Evolutionary conservation across 108 stramenopile species (phyloP), one percentile per base, ranked within the genome.

Genomic region (Aurantiochytrium sp.): DNA sequence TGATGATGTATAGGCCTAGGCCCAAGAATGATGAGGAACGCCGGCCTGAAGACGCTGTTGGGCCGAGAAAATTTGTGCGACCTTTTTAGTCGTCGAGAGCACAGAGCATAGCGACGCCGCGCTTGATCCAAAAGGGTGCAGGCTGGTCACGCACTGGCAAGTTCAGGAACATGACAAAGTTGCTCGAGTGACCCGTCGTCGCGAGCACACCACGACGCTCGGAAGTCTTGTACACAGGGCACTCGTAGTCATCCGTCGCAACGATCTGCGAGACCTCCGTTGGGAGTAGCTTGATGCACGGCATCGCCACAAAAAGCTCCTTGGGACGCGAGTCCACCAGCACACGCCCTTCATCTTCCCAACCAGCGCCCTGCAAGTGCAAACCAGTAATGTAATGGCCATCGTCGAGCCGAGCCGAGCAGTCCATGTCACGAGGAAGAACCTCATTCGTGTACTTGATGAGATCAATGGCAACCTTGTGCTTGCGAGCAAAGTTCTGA

Each of bases 91-190:
- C 88, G 60, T 94, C 94, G 51, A 95, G 92, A 58, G 94, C 93
- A 4, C 93, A 93, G 5, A 95, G 93, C 94, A 95, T 94, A 43
- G 95, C 95, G 10, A 94, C 94, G n/a, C 95, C 95, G 6, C 92
- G 72, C 93, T 95, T 95, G 92, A 95, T 92, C 93, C 93, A 95
- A 60, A 93, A 91, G 60, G 94, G 91, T 83, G 94, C 92, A 28
- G 87, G 29, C 44, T 93, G 89, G 14, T 91, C 87, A n/a, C 55
- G 29, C 59, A 93, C 91, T 14, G 93, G 93, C 14, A 94, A 47
- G 4, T 51, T 88, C 58, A 92, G 64, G 59, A 90, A 92, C 93
- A 93, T 94, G 47, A 94, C 93, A 59, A 93, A 94, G 89, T 94
- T 94, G 47, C 93, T 93, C 18, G 91, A 91, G 71, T 94, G 93